Evolutionary conservation across 768 basidiomycete species (phyloP).

Genomic region (Leccinum subtestaceum): DNA sequence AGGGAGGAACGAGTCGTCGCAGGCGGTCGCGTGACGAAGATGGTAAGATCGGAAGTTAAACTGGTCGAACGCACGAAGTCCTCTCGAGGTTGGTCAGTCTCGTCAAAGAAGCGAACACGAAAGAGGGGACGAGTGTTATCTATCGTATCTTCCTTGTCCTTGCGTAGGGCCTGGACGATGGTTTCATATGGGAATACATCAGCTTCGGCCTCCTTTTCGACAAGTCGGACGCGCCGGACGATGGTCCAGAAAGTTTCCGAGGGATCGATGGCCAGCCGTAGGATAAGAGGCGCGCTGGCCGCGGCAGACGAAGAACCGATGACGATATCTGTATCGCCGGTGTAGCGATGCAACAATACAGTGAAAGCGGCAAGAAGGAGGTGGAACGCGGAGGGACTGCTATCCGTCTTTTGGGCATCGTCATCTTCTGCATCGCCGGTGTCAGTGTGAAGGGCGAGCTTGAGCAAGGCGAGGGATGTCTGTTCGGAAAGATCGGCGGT

Average conservation of each 20-base stretch:
- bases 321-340: conserved; percentile 90
- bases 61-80: conserved; percentile 77
- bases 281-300: conserved; percentile 74
- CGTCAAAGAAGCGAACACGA: conserved; percentile 95
- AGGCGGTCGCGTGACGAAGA: conserved; percentile 79
- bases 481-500: conserved; percentile 67
- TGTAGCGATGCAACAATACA: conserved; percentile 89
- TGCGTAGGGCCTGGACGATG: conserved; percentile 65
- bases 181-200: conserved; percentile 81
- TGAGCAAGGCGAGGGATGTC: conserved; percentile 74
- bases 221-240: conserved; percentile 78
- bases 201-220: conserved; percentile 77
- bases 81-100: conserved; percentile 71
- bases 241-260: conserved; percentile 88
- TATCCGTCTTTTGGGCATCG: conserved; percentile 37
- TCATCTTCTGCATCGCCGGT: conserved; percentile 48
- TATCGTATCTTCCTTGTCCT: conserved; percentile 57
- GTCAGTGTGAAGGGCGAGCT: conserved; percentile 75
- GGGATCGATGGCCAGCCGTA: conserved; percentile 81
- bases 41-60: conserved; percentile 87
- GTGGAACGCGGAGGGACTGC: conserved; percentile 81
- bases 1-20: conserved; percentile 66
- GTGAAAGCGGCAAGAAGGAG: conserved; percentile 89
- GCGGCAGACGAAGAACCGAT: conserved; percentile 84
- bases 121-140: conserved; percentile 65